Conservation (phyloP, 768 basidiomycete genomes). For the Rhodotorula kratochvilovae region DNA sequence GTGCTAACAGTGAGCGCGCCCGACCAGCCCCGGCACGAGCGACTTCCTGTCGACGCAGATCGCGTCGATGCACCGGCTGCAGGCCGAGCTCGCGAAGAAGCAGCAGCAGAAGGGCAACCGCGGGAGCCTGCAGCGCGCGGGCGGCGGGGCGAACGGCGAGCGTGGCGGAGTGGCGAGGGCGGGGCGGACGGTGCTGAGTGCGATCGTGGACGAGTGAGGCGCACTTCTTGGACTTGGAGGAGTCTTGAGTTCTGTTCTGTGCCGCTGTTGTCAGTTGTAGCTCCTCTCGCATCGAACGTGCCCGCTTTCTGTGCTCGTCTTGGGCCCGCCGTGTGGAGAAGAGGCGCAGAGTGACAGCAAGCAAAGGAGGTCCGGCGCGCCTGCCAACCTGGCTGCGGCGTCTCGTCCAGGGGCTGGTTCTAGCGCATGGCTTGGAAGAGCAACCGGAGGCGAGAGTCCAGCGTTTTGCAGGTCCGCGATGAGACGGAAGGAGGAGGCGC, state of each 20-base stretch:
- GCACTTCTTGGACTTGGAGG: background rate
- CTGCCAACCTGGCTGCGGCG: too few species aligned
- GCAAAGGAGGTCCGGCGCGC: too few species aligned
- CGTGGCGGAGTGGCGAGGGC: background rate
- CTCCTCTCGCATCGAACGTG: background rate
- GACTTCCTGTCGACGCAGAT: slow-evolving; percentile 87
- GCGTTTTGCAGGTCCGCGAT: too few species aligned
- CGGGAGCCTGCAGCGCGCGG: slow-evolving; percentile 29
- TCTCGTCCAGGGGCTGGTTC: too few species aligned
- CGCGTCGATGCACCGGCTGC: slow-evolving; percentile 73
- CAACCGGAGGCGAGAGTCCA: too few species aligned
- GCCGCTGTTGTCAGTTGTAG: background rate
- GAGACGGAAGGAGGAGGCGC: too few species aligned
- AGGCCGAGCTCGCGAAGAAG: slow-evolving; percentile 59
- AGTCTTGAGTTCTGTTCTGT: background rate
- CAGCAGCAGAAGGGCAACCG: slow-evolving; percentile 18
- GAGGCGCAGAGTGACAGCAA: too few species aligned
- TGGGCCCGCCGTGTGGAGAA: too few species aligned
- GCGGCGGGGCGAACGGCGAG: background rate
- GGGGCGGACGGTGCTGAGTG: background rate
- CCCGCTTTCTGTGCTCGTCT: too few species aligned
- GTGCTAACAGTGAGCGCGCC: background rate
- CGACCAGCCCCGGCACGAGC: slow-evolving; percentile 63
- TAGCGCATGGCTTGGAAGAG: too few species aligned
- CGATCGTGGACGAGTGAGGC: background rate